These are phyloP conservation scores for Thecaphora thlaspeos DNA, from an alignment of 1,284 basidiomycete species.

Conservation along the genomic window DNA sequence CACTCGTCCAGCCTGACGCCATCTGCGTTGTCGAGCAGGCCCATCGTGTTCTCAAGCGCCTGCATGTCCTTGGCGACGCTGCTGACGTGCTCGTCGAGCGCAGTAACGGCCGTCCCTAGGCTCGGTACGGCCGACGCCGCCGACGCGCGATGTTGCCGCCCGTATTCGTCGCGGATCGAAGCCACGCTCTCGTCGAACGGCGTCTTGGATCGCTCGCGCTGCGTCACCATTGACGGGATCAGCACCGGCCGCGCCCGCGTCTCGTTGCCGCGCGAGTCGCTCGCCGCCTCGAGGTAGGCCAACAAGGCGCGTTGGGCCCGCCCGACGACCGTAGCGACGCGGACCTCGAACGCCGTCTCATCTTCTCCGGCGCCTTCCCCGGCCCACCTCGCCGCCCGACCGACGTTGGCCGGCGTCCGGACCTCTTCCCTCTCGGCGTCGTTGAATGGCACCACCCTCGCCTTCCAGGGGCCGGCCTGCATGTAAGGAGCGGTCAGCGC, in stretches of 20 bases:
- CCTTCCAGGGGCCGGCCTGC: conserved; percentile 66
- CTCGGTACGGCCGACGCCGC: conserved; percentile 64
- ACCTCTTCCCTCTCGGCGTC: conserved; percentile 68
- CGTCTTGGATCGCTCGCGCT: conserved; percentile 27
- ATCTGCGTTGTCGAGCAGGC: conserved; percentile 71
- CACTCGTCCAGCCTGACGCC: conserved; percentile 71
- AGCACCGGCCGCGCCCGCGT: conserved; percentile 27
- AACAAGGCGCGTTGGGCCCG: conserved; percentile 38
- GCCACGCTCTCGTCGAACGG: conserved; percentile 11
- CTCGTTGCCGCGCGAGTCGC: conserved; percentile 22
- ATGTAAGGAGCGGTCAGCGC: conserved; percentile 74
- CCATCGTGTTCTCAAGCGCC: conserved; percentile 69
- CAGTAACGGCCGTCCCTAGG: conserved; percentile 72
- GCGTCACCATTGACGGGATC: conserved; percentile 34
- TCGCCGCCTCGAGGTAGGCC: conserved; percentile 49
- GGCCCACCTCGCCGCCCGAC: conserved; percentile 25
- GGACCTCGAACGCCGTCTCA: conserved; percentile 37
- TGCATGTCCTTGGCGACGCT: conserved; percentile 67
- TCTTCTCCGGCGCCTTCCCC: conserved; percentile 22
- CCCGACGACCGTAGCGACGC: conserved; percentile 27
- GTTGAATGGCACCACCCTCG: conserved; percentile 67
- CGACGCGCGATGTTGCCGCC: conserved; percentile 16
- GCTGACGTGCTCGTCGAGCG: conserved; percentile 65
- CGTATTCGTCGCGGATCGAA: conserved; percentile 20
- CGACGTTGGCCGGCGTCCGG: conserved; percentile 45